Conservation (phyloP, 2,329 filamentous ascomycete genomes). For the Nigrospora sphaerica region DNA sequence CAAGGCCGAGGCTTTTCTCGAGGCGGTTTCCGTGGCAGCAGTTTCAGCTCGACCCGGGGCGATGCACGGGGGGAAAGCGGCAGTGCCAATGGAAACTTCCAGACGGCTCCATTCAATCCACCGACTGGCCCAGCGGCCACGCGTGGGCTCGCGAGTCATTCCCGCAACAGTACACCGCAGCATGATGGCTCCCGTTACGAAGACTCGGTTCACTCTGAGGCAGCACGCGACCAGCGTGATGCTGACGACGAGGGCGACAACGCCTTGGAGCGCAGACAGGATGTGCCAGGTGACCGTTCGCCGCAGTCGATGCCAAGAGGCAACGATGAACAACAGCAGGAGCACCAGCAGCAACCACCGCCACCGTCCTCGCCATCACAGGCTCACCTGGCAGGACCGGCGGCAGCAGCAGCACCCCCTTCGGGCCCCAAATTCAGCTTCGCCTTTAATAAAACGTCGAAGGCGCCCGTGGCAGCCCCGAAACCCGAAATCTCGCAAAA, state of each 20-base stretch:
- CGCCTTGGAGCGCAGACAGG: too few relatives aligned
- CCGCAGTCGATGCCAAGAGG: background rate
- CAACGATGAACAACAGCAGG: background rate
- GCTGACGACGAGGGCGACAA: slow-evolving; percentile 48
- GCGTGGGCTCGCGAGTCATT: slow-evolving; percentile 16
- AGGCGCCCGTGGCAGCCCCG: slow-evolving; percentile 47
- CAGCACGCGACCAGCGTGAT: slow-evolving; percentile 15
- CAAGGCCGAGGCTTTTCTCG: slow-evolving; percentile 39
- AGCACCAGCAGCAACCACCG: too few relatives aligned
- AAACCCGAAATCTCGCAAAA: slow-evolving; percentile 63
- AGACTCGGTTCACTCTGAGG: slow-evolving; percentile 16
- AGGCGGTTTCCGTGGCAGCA: slow-evolving; percentile 51
- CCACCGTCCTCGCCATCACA: too few relatives aligned
- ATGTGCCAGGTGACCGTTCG: too few relatives aligned
- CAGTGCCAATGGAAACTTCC: background rate
- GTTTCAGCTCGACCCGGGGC: slow-evolving; percentile 43
- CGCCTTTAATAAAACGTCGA: slow-evolving; percentile 73
- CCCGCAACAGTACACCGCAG: slow-evolving; percentile 24
- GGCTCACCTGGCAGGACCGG: slow-evolving; percentile 45
- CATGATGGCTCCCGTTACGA: slow-evolving; percentile 20
- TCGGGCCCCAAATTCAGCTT: slow-evolving; percentile 76
- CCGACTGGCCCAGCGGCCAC: slow-evolving; percentile 7
- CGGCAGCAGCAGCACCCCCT: slow-evolving; percentile 31
- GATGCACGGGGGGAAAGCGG: slow-evolving; percentile 45
- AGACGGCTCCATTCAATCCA: slow-evolving; percentile 21